Base-by-base conservation (phyloP, 805 yeast species). In the Kodamaea laetipori region DNA sequence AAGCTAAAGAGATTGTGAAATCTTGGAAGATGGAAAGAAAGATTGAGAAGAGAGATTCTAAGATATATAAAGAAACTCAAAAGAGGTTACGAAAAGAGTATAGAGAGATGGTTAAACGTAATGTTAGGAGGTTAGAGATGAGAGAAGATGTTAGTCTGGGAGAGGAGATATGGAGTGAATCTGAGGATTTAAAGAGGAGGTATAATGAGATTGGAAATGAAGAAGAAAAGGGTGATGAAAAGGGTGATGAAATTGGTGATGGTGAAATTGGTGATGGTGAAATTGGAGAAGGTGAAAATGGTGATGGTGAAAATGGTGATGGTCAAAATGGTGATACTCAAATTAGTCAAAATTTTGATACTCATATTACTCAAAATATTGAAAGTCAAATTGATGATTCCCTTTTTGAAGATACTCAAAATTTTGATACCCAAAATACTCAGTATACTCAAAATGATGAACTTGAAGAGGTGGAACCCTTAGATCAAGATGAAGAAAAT, bases 191-290 rank as follows among this genome's bases (percentile, higher is more conserved):
- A 32, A 40, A 28, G 37, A 27, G 26, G 31, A 38, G 15, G 18
- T 24, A 19, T 11, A 36, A 23, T 18, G 9, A 41, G n/a, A 46
- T 21, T 44, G 45, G 12, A 32, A 19, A 19, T 11, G 13, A 30
- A 28, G 37, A 23, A 56, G 51, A n/a, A n/a, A 35, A 55, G 45
- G 43, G 52, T 37, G 33, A 32, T 11, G 21, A 35, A 41, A 12
- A 43, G 3, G 41, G 24, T 5, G 43, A 45, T 17, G 24, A 4
- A 4, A 19, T 12, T 17, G 34, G 10, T 16, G 17, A 10, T 16
- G 33, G 19, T 3, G 19, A 21, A 19, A 19, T 15, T 9, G 37
- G 3, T 19, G n/a, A n/a, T n/a, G n/a, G n/a, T n/a, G n/a, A n/a
- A n/a, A n/a, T n/a, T n/a, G 45, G 35, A 28, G 23, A 16, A 12